Conservation (phyloP, 2,329 filamentous ascomycete species). For the Botrytis sinoallii region DNA sequence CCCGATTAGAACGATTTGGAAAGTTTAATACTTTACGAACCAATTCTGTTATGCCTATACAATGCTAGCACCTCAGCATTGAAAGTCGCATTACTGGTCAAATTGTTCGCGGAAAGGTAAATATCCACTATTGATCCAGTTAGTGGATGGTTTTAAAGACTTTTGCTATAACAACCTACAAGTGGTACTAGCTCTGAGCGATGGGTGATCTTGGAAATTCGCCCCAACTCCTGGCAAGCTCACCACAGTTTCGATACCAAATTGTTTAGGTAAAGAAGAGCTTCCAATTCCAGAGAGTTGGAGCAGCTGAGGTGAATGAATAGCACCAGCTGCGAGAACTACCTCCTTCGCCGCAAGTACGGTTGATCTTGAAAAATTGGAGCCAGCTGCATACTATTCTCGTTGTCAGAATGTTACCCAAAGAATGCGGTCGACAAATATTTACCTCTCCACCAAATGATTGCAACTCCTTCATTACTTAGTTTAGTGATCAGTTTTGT, state of each 20-base stretch:
- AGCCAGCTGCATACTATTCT: constrained; percentile 6
- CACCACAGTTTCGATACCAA: constrained; percentile 44
- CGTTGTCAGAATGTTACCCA: background rate
- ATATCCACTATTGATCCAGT: background rate
- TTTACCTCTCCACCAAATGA: constrained; percentile 15
- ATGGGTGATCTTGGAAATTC: constrained; percentile 47
- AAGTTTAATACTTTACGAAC: background rate
- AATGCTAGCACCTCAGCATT: constrained; percentile 17
- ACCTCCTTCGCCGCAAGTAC: constrained; percentile 41
- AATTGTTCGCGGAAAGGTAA: constrained; percentile 1
- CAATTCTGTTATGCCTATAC: constrained; percentile 13
- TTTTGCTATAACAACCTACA: background rate
- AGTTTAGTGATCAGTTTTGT: constrained; percentile 11
- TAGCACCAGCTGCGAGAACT: constrained; percentile 49
- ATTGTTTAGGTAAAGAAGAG: constrained; percentile 42
- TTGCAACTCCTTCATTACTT: background rate
- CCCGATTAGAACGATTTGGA: background rate
- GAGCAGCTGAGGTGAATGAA: constrained; percentile 51
- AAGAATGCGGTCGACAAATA: background rate
- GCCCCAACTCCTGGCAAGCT: constrained; percentile 50
- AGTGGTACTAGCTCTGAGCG: constrained; percentile 17
- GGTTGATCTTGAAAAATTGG: constrained; percentile 34
- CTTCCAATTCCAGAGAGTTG: constrained; percentile 51
- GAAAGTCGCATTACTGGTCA: constrained; percentile 15
- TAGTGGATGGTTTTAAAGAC: background rate